These are phyloP conservation scores for Blastobotrys apis DNA, from an alignment of 1,139 yeast species.

Conservation along the genomic window DNA sequence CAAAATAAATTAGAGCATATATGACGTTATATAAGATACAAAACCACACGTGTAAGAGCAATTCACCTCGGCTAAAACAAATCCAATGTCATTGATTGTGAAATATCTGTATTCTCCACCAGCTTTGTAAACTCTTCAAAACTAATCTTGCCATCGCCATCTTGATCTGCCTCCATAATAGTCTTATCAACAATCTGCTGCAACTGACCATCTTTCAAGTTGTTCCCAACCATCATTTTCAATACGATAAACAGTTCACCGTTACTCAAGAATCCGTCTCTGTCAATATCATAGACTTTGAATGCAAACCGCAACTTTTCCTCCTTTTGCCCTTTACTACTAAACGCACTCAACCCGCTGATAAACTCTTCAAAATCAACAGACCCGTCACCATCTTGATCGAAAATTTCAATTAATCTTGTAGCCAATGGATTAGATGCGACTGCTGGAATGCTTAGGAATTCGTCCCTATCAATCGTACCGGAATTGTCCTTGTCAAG, in stretches of 20 bases:
- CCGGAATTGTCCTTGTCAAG: constrained; percentile 92
- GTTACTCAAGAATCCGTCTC: constrained; percentile 91
- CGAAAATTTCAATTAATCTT: constrained; percentile 90
- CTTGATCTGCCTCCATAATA: constrained; percentile 88
- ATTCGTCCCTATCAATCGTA: constrained; percentile 84
- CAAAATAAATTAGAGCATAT: no score
- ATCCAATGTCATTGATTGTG: constrained; percentile 40
- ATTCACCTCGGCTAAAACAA: no score
- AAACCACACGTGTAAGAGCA: no score
- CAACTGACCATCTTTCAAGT: constrained; percentile 77
- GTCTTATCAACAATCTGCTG: constrained; percentile 96
- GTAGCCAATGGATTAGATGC: constrained; percentile 84
- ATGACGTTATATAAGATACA: no score
- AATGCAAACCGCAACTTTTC: constrained; percentile 89
- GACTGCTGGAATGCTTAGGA: constrained; percentile 88
- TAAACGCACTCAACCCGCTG: constrained; percentile 82
- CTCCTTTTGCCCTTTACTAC: constrained; percentile 78
- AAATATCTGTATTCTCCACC: constrained; percentile 39
- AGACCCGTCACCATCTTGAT: constrained; percentile 87
- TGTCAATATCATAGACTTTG: constrained; percentile 90
- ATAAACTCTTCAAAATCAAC: constrained; percentile 96
- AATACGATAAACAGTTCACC: constrained; percentile 91
- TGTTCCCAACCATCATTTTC: constrained; percentile 96
- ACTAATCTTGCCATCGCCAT: constrained; percentile 83
- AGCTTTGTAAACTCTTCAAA: constrained; percentile 76